phyloP scores from a whole-genome alignment of 768 basidiomycete genomes.

The Cubamyces sp. region DNA sequence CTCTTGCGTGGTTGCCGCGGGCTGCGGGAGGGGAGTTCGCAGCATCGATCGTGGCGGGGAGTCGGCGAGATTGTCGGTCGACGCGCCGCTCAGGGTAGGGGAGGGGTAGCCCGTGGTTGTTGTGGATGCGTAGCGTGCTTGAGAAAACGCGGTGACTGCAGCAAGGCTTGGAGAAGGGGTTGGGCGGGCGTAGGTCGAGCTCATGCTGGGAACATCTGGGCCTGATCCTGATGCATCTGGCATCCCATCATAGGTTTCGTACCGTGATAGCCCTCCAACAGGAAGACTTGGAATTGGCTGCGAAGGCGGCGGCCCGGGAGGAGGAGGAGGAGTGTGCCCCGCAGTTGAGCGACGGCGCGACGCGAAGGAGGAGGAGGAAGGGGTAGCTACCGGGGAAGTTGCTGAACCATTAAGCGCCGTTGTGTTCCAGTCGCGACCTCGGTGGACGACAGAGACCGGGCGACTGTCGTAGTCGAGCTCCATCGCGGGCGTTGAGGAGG shows the following conservation, averaged over 20 bases:
- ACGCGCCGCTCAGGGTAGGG: constrained; percentile 30
- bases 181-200: constrained; percentile 38
- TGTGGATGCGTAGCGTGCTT: constrained; percentile 45
- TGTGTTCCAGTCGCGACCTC: constrained; percentile 30
- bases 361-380: constrained; percentile 33
- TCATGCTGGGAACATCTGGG: constrained; percentile 26
- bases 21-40: constrained; percentile 29
- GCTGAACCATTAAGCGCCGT: constrained; percentile 22
- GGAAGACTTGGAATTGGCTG: constrained; percentile 77
- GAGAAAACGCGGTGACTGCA: constrained; percentile 65
- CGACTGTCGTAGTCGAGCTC: constrained; percentile 33
- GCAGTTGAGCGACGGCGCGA: constrained; percentile 74
- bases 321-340: constrained; percentile 53
- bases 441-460: constrained; percentile 31
- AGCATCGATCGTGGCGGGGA: constrained; percentile 59
- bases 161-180: constrained; percentile 53
- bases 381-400: constrained; percentile 22
- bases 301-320: constrained; percentile 72
- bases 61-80: constrained; percentile 58
- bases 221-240: constrained; percentile 28
- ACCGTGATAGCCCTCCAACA: constrained; percentile 33
- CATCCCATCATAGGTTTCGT: constrained; percentile 35
- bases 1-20: constrained; percentile 40
- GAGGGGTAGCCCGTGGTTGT: constrained; percentile 35
- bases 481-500: constrained; percentile 22